Conservation (phyloP, 108 stramenopile species). For the Nitzschia sp. region DNA sequence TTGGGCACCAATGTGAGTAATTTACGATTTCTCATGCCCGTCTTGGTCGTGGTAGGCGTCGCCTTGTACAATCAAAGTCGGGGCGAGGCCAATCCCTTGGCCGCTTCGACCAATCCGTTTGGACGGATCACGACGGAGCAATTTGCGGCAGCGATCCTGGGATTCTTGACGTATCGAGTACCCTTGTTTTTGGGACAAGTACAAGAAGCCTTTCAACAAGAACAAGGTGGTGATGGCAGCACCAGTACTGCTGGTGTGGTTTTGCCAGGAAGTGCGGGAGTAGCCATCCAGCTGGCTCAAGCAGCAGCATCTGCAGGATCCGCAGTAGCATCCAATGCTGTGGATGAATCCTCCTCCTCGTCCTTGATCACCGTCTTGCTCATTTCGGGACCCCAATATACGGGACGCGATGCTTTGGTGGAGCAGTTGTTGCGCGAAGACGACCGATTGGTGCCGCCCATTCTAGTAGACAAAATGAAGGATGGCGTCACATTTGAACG, state of each 20-base stretch:
- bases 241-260: constrained; percentile 16
- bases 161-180: constrained; percentile 83
- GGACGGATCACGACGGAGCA: constrained; percentile 65
- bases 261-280: constrained; percentile 60
- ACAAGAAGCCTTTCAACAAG: constrained; percentile 53
- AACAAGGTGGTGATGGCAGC: constrained; percentile 21
- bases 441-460: constrained; percentile 43
- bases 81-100: constrained; percentile 48
- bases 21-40: constrained; percentile 70
- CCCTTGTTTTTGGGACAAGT: constrained; percentile 77
- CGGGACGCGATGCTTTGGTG: constrained; percentile 75
- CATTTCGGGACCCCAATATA: constrained; percentile 77
- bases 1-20: constrained; percentile 59
- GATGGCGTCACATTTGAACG: constrained; percentile 67
- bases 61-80: constrained; percentile 54
- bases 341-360: background rate
- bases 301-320: constrained; percentile 15
- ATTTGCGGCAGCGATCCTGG: constrained; percentile 75
- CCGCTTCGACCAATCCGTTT: constrained; percentile 34
- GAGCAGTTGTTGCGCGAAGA: constrained; percentile 50
- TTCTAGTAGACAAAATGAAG: constrained; percentile 36
- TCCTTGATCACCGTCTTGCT: constrained; percentile 63
- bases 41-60: constrained; percentile 64
- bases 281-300: constrained; percentile 45
- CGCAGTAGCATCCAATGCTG: constrained; percentile 16